Base-by-base conservation (phyloP, 2,329 filamentous ascomycete species). In the Lasiodiplodia sp. region DNA sequence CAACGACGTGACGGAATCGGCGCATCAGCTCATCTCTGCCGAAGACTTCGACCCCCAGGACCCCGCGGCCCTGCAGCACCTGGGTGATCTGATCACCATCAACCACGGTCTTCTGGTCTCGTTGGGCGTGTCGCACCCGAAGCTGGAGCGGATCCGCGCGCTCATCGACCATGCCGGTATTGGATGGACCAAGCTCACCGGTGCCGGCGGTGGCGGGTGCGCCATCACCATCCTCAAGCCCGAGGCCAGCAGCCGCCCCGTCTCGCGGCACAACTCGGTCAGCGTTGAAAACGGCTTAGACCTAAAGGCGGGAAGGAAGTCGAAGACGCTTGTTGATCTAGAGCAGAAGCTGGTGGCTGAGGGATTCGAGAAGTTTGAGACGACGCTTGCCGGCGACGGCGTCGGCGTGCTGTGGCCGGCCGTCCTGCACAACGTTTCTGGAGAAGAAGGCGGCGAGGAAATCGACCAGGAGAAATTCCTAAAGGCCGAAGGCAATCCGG, bases 181-280 rank as follows among this genome's bases (percentile, higher is more conserved):
- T 68, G 96, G 96, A 37, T 99, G 94, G 94, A 97, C 96, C 14
- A 99, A 99, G 79, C 87, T 99, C 68, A 99, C 96, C 0, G 96
- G 96, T 40, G 96, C 96, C 1, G 96, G 96, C 25, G 96, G 96
- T 14, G 96, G 96, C 68, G 96, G 96, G 2, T 98, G 96, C 80
- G 95, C 94, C 3, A 98, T 99, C 73, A 96, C 95, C 0, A 84
- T 99, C 4, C 84, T 99, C 60, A 91, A 91, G 72, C 92, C 92
- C 0, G 88, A 87, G 25, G 73, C 73, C 4, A 67, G 52, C 18
- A 73, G 72, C 16, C 70, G 70, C 3, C 70, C 74, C 8, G 38
- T 53, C 6, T 55, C 47, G 47, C 49, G 63, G 4, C 63, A 66
- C 63, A 67, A 60, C 40, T 51, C 40, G 18, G 65, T 25, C 38